Evolutionary conservation across 331 rosid species (phyloP), one percentile per base, ranked within the genome.

Genomic region (Prunus yedoensis): DNA sequence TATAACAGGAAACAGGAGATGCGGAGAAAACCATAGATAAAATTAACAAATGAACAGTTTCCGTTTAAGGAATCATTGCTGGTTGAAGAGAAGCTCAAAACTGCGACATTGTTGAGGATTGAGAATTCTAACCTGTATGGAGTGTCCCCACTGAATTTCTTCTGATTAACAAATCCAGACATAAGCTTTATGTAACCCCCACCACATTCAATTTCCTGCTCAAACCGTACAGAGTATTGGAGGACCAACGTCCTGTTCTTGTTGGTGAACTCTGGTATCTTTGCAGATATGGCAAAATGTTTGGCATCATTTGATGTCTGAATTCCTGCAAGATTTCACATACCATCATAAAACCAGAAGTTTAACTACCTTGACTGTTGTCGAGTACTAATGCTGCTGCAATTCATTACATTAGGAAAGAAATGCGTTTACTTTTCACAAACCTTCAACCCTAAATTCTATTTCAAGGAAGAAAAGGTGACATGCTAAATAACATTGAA

Each of bases 171-270:
- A 83, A 85, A 92, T 72, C 91, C 96, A 68, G 97, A 90, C 70
- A 84, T 87, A 54, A 92, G 96, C 84, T 92, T 92, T 51, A 92
- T 85, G 81, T 92, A 92, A 25, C 96, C 97, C 43, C 97, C 97
- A 56, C 97, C 96, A 67, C 97, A 92, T 80, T 92, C 96, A 50
- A 92, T 90, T 18, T 92, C 97, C 81, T 92, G 97, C 74, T 92
- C 96, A 77, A 90, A 84, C 68, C 85, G 88, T 58, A 92, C 56
- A 45, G 97, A 92, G 70, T 92, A 92, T 80, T 92, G 97, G 50
- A 92, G 56, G 49, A 92, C 96, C 83, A 90, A 80, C 14, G 97
- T 92, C 80, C 91, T 81, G 84, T 90, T 85, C 88, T 77, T 77
- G 83, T 92, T 92, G 83, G 35, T 77, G 85, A 90, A 85, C 70